These are phyloP conservation scores for Kodamaea derodonti DNA, from an alignment of 1,139 yeast species.

Conservation along the genomic window DNA sequence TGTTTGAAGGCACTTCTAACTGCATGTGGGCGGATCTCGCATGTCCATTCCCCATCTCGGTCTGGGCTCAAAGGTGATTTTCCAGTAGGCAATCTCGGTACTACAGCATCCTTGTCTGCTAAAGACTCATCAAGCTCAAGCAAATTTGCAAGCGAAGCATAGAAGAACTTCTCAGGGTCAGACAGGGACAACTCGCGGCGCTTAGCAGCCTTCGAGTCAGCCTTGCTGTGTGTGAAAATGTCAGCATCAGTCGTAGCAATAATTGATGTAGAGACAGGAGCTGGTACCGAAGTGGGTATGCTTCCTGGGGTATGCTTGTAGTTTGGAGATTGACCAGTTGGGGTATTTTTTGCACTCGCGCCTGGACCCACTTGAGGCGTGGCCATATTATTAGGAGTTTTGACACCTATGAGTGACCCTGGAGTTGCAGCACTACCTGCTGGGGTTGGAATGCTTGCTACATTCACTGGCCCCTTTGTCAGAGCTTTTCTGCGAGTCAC, in stretches of 20 bases:
- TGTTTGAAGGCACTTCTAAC: constrained; percentile 47
- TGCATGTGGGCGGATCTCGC: constrained; percentile 44
- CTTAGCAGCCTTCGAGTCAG: constrained; percentile 34
- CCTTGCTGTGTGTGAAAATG: constrained; percentile 20
- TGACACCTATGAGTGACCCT: constrained; percentile 38
- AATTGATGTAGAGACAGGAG: constrained; percentile 10
- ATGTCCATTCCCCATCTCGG: constrained; percentile 34
- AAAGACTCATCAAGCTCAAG: constrained; percentile 42
- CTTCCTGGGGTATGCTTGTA: constrained; percentile 13
- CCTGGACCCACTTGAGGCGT: constrained; percentile 39
- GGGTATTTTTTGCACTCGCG: constrained; percentile 42
- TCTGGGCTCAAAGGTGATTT: constrained; percentile 37
- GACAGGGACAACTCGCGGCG: constrained; percentile 44
- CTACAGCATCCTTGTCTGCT: constrained; percentile 11
- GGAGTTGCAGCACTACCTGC: constrained; percentile 41
- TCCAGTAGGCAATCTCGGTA: constrained; percentile 13
- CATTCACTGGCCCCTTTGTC: constrained; percentile 17
- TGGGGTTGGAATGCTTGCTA: constrained; percentile 29
- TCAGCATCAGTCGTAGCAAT: constrained; percentile 18
- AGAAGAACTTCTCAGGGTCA: constrained; percentile 50
- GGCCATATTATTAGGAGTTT: constrained; percentile 44
- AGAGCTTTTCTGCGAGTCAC: constrained; percentile 26
- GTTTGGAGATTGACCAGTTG: constrained; percentile 37
- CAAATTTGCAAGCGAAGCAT: constrained; percentile 49
- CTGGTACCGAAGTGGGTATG: constrained; percentile 9